These are phyloP conservation scores for Cystofilobasidium capitatum DNA, from an alignment of 768 basidiomycete species.

Conservation along the genomic window DNA sequence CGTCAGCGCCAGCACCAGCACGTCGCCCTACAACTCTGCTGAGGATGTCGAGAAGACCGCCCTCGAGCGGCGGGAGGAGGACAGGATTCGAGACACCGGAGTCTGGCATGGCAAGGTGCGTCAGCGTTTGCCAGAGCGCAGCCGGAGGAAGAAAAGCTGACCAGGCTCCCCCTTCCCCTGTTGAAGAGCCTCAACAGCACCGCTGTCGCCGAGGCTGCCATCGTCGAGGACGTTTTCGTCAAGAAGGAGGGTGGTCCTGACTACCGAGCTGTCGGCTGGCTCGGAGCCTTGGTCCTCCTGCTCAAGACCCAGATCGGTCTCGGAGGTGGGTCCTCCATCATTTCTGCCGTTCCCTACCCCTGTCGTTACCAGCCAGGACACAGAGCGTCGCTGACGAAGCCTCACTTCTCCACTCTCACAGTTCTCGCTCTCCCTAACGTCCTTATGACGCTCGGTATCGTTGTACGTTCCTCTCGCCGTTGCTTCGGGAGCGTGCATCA, in stretches of 20 bases:
- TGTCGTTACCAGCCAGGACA: too few species aligned
- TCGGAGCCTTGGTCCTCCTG: slow-evolving; percentile 8
- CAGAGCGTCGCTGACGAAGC: too few species aligned
- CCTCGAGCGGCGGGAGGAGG: background rate
- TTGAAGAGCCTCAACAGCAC: background rate
- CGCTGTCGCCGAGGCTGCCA: background rate
- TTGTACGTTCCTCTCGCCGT: background rate
- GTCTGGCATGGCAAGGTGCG: slow-evolving; percentile 1
- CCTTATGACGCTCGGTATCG: background rate
- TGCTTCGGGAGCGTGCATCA: background rate
- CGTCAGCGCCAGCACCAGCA: too few species aligned
- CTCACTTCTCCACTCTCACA: background rate
- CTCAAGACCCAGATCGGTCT: slow-evolving; percentile 22
- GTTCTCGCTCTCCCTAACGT: background rate
- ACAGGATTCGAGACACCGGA: background rate
- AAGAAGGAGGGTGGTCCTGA: slow-evolving; percentile 11
- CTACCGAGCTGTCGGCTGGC: slow-evolving; percentile 16
- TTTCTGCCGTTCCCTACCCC: background rate
- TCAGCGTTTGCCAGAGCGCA: background rate
- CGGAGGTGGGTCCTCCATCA: background rate
- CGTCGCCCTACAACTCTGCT: background rate
- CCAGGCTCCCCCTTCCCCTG: too few species aligned
- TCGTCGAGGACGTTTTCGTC: background rate
- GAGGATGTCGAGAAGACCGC: background rate
- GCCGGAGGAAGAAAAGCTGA: too few species aligned